Evolutionary conservation across 208 protist genomes (phyloP).

Genomic region (Wallacemonas sp.): DNA sequence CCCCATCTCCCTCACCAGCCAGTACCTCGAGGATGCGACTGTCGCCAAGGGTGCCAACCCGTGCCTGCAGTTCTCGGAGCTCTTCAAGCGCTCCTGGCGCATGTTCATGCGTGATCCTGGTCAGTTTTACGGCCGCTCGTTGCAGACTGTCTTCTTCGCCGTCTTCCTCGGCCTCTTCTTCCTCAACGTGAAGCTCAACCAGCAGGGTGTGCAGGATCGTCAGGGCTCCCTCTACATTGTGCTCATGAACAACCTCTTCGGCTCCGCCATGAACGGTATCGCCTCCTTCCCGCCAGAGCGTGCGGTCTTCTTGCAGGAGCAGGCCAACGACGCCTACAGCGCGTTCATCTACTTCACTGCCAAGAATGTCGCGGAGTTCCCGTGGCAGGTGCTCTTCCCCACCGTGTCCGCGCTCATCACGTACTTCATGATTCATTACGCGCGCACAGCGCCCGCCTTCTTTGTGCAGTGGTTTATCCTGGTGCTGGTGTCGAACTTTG

Average conservation of each 20-base stretch:
- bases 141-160: constrained; percentile 63
- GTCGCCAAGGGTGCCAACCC: no score
- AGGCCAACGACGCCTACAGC: constrained; percentile 66
- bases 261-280: constrained; percentile 55
- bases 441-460: constrained; percentile 39
- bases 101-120: constrained; percentile 45
- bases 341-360: constrained; percentile 56
- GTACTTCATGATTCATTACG: constrained; percentile 66
- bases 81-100: constrained; percentile 36
- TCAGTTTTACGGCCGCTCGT: constrained; percentile 44
- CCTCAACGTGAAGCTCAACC: constrained; percentile 49
- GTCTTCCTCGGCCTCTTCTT: constrained; percentile 75
- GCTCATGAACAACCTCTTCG: constrained; percentile 63
- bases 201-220: constrained; percentile 59
- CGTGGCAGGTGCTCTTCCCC: constrained; percentile 39
- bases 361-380: constrained; percentile 48
- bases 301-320: constrained; percentile 67
- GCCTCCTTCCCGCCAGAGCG: constrained; percentile 42
- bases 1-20: no score
- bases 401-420: constrained; percentile 51
- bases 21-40: no score
- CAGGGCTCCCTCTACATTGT: constrained; percentile 67
- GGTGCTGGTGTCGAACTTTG: constrained; percentile 46
- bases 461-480: constrained; percentile 65
- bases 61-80: constrained; percentile 56